Percentiles rank a stretch among this genome's conserved stretches.
phyloP scores from a whole-genome alignment of 179 eudicot species.

The Patellifolia procumbens region DNA sequence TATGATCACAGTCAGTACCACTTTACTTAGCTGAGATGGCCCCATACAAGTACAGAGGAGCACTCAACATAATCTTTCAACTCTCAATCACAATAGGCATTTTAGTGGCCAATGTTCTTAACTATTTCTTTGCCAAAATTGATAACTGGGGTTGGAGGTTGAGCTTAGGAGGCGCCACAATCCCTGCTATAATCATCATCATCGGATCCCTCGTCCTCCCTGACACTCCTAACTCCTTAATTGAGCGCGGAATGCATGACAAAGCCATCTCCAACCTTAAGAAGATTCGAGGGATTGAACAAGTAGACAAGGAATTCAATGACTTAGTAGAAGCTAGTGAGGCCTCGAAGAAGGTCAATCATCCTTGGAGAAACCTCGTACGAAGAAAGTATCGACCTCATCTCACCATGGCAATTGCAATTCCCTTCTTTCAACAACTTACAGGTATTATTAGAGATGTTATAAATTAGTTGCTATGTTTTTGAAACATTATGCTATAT shows the following conservation, averaged over 20 bases:
- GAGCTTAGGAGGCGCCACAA: constrained; percentile 36
- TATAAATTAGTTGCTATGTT: too few relatives aligned
- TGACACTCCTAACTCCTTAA: constrained; percentile 22
- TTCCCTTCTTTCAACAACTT: constrained; percentile 18
- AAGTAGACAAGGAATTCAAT: constrained; percentile 35
- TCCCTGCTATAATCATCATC: constrained; percentile 34
- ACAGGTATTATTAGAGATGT: too few relatives aligned
- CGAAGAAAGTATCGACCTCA: constrained; percentile 15
- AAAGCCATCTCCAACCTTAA: constrained; percentile 26
- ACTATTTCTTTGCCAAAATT: constrained; percentile 33
- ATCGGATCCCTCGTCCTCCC: constrained; percentile 30
- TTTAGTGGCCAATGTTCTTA: constrained; percentile 33
- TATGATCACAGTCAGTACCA: constrained; percentile 36
- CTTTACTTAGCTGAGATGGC: constrained; percentile 46
- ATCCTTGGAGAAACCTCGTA: constrained; percentile 26
- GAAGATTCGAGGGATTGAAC: constrained; percentile 28
- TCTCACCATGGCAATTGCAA: constrained; percentile 9
- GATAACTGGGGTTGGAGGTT: constrained; percentile 37
- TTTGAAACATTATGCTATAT: too few relatives aligned
- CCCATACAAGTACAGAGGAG: constrained; percentile 40
- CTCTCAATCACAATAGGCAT: constrained; percentile 46
- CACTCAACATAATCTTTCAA: constrained; percentile 39
- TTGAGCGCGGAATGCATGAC: constrained; percentile 27
- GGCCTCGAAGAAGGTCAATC: constrained; percentile 18
- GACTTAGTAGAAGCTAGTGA: constrained; percentile 32